phyloP scores from a whole-genome alignment of 495 filamentous ascomycete species.

The Hypoxylon subgilvum region DNA sequence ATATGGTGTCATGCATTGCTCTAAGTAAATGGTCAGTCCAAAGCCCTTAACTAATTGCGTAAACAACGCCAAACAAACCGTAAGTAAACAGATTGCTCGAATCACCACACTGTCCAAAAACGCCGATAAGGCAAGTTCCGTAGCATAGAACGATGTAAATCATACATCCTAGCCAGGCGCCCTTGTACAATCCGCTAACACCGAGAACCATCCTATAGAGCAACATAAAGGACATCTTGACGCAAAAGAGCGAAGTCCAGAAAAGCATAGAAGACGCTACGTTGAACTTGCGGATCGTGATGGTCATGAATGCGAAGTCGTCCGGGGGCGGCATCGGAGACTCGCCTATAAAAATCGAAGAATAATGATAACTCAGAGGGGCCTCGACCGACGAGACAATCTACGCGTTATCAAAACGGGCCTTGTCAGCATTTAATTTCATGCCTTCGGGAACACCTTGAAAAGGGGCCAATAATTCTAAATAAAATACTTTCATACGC shows the following conservation, averaged over 20 bases:
- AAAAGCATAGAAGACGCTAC: constrained; percentile 4
- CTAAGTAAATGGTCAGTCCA: not conserved
- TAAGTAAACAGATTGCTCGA: constrained; percentile 7
- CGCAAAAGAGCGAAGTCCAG: constrained; percentile 20
- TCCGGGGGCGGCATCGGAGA: constrained; percentile 5
- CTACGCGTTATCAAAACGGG: too few relatives aligned
- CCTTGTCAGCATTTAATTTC: too few relatives aligned
- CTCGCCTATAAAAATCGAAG: constrained; percentile 23
- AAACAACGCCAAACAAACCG: not conserved
- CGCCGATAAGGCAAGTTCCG: constrained; percentile 13
- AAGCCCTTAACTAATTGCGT: not conserved
- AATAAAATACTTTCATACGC: too few relatives aligned
- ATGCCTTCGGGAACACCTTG: too few relatives aligned
- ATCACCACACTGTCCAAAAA: constrained; percentile 24
- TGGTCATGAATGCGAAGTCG: constrained; percentile 10
- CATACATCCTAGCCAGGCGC: not conserved
- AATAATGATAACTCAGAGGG: constrained; percentile 14
- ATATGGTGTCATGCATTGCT: constrained; percentile 1
- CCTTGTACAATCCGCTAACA: not conserved
- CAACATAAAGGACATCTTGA: constrained; percentile 26
- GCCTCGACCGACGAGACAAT: constrained; percentile 6
- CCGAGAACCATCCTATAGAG: constrained; percentile 5
- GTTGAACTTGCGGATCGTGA: constrained; percentile 15
- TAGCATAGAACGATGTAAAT: constrained; percentile 18
- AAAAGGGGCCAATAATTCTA: too few relatives aligned